Percentiles rank a stretch among this genome's conserved stretches.
Conservation (phyloP, 2,329 filamentous ascomycete genomes). For the Aspergillus pseudoterreus region DNA sequence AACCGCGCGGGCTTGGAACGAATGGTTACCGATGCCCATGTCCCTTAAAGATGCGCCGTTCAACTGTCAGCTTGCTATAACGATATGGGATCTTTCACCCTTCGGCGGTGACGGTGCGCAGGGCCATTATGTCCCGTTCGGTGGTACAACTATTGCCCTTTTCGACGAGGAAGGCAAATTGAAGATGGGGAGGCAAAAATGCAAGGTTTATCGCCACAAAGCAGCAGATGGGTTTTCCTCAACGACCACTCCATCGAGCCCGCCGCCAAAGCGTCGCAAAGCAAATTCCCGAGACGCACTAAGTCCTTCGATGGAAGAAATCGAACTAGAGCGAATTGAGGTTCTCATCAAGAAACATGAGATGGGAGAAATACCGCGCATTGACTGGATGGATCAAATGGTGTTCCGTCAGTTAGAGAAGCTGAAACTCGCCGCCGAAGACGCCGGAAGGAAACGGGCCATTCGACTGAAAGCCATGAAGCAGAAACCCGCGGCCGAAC, state of each 20-base stretch:
- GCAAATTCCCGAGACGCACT: conserved; percentile 46
- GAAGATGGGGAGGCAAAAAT: conserved; percentile 89
- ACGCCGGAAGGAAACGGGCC: conserved; percentile 57
- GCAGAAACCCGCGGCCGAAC: conserved; percentile 22
- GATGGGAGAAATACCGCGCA: conserved; percentile 89
- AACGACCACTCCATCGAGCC: conserved; percentile 71
- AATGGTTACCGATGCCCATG: conserved; percentile 89
- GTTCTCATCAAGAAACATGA: conserved; percentile 95
- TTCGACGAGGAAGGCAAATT: conserved; percentile 91
- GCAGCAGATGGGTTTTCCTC: conserved; percentile 80
- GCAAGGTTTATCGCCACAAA: conserved; percentile 75
- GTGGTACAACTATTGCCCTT: conserved; percentile 85
- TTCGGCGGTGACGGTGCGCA: conserved; percentile 66
- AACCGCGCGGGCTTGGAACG: conserved; percentile 73
- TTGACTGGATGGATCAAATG: conserved; percentile 93
- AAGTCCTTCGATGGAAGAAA: conserved; percentile 63
- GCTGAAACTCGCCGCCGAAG: conserved; percentile 62
- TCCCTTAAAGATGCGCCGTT: conserved; percentile 76
- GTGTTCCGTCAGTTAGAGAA: conserved; percentile 90
- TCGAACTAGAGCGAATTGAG: conserved; percentile 86
- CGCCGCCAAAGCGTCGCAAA: conserved; percentile 52
- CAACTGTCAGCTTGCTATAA: conserved; percentile 83
- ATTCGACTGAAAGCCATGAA: conserved; percentile 33
- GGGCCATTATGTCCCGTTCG: conserved; percentile 83
- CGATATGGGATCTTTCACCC: conserved; percentile 90